Percentiles rank a stretch among this genome's conserved stretches.
Conservation (phyloP, 2,329 filamentous ascomycete genomes). For the Colletotrichum liriopes region DNA sequence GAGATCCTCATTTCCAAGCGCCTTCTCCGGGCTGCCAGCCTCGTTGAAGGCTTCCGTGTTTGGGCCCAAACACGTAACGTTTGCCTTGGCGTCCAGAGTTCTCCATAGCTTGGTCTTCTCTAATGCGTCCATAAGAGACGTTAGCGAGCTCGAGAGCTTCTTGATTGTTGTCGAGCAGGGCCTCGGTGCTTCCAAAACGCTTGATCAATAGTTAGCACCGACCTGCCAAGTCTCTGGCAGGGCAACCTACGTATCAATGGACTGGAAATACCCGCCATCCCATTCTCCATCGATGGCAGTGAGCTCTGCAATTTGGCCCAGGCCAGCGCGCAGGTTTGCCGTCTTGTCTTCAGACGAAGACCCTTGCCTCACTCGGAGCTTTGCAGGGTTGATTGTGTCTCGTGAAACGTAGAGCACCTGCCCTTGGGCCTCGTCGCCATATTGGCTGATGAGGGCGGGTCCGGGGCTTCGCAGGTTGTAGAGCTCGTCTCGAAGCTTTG, state of each 20-base stretch:
- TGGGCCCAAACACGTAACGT: slow-evolving; percentile 47
- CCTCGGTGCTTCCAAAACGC: slow-evolving; percentile 41
- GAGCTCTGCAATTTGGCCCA: slow-evolving; percentile 36
- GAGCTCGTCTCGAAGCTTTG: slow-evolving; percentile 41
- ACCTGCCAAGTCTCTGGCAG: not conserved
- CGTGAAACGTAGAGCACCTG: slow-evolving; percentile 44
- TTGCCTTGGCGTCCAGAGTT: slow-evolving; percentile 43
- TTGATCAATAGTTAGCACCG: not conserved
- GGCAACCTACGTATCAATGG: slow-evolving; percentile 45
- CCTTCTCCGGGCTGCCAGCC: slow-evolving; percentile 44
- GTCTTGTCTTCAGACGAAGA: slow-evolving; percentile 6
- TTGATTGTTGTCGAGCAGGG: slow-evolving; percentile 43
- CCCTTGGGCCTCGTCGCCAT: slow-evolving; percentile 42
- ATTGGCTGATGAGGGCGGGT: slow-evolving; percentile 34
- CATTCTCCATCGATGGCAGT: slow-evolving; percentile 42
- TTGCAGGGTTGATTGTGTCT: slow-evolving; percentile 32
- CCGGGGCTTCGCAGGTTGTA: slow-evolving; percentile 45
- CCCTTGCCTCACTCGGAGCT: slow-evolving; percentile 40
- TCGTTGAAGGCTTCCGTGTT: slow-evolving; percentile 42
- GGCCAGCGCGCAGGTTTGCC: slow-evolving; percentile 39
- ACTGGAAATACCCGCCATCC: slow-evolving; percentile 45
- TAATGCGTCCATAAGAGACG: slow-evolving; percentile 37
- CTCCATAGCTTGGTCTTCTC: slow-evolving; percentile 39
- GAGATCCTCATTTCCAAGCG: slow-evolving; percentile 37
- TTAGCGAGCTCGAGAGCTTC: slow-evolving; percentile 27